Evolutionary conservation across 2,329 filamentous ascomycete genomes (phyloP), one percentile per base, ranked within the genome.

Genomic region (Aspergillus alliaceus): DNA sequence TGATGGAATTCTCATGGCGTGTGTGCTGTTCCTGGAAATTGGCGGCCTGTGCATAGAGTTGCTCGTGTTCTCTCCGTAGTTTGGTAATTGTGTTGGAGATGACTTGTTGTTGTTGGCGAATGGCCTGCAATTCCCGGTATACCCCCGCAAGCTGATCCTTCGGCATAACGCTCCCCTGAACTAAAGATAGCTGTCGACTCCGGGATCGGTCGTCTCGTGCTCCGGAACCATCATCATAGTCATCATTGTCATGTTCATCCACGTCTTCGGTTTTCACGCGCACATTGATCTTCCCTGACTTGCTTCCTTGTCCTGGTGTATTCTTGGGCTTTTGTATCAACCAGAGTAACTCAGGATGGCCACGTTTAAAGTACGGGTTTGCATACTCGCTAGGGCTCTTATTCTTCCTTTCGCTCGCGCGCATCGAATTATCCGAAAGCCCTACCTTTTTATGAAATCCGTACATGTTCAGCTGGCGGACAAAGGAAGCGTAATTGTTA

Each of bases 311-410:
- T 7, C 77, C 77, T 39, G 79, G 76, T 12, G 88, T 85, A 61
- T 88, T 90, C 73, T 93, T 96, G 0, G 93, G 93, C 72, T 98
- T 98, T 72, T 96, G 93, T 62, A 98, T 97, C 56, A 98, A 81
- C 93, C 93, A 98, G 4, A 97, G 80, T 48, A 99, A 80, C 72
- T 97, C 96, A 4, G 93, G 93, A 64, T 96, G 89, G 4, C 93
- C 93, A 46, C 92, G 90, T 66, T 92, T 90, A 77, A 99, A 99
- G 77, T 93, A 99, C 9, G 91, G 91, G 73, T 99, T 97, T 65
- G 90, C 93, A 74, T 99, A 99, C 80, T 98, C 95, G 82, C 93
- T 98, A 0, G 95, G 95, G 57, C 92, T 96, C 79, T 99, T 99
- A 72, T 93, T 93, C 74, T 97, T 96, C 60, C 93, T 88, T 77